Percentiles rank a stretch among this genome's conserved stretches.
phyloP scores from a whole-genome alignment of 2,329 filamentous ascomycete species.

The Penicillium sclerotigenum region DNA sequence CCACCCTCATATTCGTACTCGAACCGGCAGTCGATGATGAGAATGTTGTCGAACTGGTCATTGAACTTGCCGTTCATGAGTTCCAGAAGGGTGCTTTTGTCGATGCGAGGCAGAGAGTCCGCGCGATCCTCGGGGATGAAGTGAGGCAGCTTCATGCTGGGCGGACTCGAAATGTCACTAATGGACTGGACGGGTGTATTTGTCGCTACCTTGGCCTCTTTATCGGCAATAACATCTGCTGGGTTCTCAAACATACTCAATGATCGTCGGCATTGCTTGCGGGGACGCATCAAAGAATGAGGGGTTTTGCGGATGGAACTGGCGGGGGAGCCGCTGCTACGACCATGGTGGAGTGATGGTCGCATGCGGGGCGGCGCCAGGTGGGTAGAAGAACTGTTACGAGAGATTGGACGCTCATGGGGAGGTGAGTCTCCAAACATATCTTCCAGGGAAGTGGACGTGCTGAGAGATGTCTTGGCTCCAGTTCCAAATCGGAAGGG shows the following conservation, averaged over 20 bases:
- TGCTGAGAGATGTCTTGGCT: conserved; percentile 53
- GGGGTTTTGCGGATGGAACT: conserved; percentile 69
- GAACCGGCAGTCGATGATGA: conserved; percentile 94
- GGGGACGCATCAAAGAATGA: conserved; percentile 69
- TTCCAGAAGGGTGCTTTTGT: conserved; percentile 75
- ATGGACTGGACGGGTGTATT: conserved; percentile 66
- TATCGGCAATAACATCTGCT: conserved; percentile 79
- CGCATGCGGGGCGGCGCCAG: conserved; percentile 61
- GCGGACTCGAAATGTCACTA: conserved; percentile 76
- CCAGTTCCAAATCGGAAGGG: conserved; percentile 70
- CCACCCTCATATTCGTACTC: conserved; percentile 98
- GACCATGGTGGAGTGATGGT: conserved; percentile 60
- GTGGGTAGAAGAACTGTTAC: conserved; percentile 58
- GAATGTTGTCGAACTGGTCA: conserved; percentile 71
- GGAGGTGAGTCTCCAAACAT: conserved; percentile 79
- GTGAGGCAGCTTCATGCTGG: conserved; percentile 74
- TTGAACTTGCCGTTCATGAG: conserved; percentile 82
- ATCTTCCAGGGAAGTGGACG: conserved; percentile 69
- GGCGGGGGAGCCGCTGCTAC: conserved; percentile 72
- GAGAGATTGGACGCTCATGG: conserved; percentile 62
- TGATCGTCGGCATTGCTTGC: conserved; percentile 86
- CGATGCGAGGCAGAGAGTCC: conserved; percentile 85
- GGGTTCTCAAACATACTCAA: conserved; percentile 97
- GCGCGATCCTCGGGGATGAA: conserved; percentile 75
- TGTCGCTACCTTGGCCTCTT: conserved; percentile 57